A percentile compares a stretch with the other conserved stretches of the same genome.
Conservation (phyloP, 352 stramenopile species). For the Globisporangium acanthophoron region DNA sequence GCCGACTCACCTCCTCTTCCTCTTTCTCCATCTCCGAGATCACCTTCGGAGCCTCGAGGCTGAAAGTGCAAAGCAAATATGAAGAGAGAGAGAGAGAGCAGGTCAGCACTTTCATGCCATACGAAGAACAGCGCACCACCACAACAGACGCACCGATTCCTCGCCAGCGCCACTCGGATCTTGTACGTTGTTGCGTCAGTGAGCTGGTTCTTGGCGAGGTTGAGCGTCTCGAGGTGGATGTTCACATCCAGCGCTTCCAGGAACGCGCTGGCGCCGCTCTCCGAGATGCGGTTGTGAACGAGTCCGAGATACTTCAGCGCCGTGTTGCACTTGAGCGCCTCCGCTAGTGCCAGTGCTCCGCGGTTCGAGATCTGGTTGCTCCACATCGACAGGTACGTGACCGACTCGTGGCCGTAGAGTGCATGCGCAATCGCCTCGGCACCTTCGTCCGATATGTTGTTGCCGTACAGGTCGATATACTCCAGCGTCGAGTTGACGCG, state of each 20-base stretch:
- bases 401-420: slow-evolving; percentile 65
- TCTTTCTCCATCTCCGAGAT: slow-evolving; percentile 41
- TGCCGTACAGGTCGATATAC: slow-evolving; percentile 62
- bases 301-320: slow-evolving; percentile 55
- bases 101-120: background rate
- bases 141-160: slow-evolving; percentile 35
- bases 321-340: slow-evolving; percentile 61
- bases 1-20: slow-evolving; percentile 32
- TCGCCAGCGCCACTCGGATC: slow-evolving; percentile 39
- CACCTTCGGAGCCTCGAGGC: slow-evolving; percentile 17
- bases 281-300: slow-evolving; percentile 52
- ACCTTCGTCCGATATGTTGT: slow-evolving; percentile 61
- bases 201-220: slow-evolving; percentile 53
- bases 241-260: slow-evolving; percentile 65
- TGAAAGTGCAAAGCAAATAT: background rate
- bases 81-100: background rate
- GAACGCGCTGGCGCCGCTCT: slow-evolving; percentile 35
- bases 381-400: slow-evolving; percentile 49
- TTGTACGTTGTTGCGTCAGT: slow-evolving; percentile 33
- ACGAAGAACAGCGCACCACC: background rate
- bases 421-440: slow-evolving; percentile 53
- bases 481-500: slow-evolving; percentile 63
- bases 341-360: slow-evolving; percentile 39
- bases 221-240: slow-evolving; percentile 51
- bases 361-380: slow-evolving; percentile 60